These are phyloP conservation scores for Mycena latifolia DNA, from an alignment of 768 basidiomycete species.

Conservation along the genomic window DNA sequence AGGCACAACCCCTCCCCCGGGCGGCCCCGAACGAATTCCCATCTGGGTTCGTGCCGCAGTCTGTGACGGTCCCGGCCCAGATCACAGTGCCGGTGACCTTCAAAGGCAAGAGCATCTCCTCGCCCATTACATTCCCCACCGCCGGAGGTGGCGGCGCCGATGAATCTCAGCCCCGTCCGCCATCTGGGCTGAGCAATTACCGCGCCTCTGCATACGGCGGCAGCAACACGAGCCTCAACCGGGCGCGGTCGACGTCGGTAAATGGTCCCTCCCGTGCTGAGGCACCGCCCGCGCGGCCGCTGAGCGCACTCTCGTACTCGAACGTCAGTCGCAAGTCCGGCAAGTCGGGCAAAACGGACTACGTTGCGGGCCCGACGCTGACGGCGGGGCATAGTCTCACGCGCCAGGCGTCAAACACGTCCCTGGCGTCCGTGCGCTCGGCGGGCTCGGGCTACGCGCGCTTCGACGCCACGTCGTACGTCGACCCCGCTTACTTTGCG, in stretches of 20 bases:
- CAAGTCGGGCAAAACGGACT: slow-evolving; percentile 2
- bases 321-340: slow-evolving; percentile 22
- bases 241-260: slow-evolving; percentile 7
- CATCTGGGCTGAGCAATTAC: slow-evolving; percentile 17
- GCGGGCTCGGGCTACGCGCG: slow-evolving; percentile 24
- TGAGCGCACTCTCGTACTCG: slow-evolving; percentile 16
- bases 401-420: slow-evolving; percentile 30
- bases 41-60: slow-evolving; percentile 30
- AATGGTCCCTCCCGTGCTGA: neutral
- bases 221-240: slow-evolving; percentile 16
- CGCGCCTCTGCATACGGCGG: slow-evolving; percentile 13
- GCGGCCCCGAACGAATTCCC: neutral
- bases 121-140: slow-evolving; percentile 7
- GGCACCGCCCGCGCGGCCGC: slow-evolving; percentile 5
- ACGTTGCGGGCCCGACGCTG: slow-evolving; percentile 18
- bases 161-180: neutral
- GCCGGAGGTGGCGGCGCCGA: neutral
- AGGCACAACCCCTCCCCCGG: slow-evolving; percentile 14
- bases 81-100: slow-evolving; percentile 28
- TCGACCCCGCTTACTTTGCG: slow-evolving; percentile 35
- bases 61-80: slow-evolving; percentile 25
- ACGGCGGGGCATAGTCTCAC: slow-evolving; percentile 13
- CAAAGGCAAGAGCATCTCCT: slow-evolving; percentile 29
- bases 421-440: slow-evolving; percentile 28
- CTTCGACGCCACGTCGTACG: slow-evolving; percentile 28